Evolutionary conservation across 768 basidiomycete species (phyloP).

Genomic region (Calocybe indica): DNA sequence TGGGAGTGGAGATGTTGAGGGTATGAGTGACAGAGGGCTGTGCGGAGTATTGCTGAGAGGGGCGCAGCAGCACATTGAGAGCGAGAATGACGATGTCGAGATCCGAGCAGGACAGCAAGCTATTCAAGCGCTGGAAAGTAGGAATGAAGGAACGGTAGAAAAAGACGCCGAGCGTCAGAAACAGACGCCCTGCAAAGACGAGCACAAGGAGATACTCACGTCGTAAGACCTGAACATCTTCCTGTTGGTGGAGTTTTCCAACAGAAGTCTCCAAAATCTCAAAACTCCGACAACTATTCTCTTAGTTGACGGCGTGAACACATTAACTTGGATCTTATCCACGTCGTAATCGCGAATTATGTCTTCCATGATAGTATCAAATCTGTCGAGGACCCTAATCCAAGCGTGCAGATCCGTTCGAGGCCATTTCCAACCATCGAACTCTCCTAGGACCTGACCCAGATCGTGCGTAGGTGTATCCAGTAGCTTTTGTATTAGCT

Average conservation of each 20-base stretch:
- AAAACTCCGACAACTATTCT: slow-evolving; percentile 75
- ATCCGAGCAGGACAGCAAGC: slow-evolving; percentile 83
- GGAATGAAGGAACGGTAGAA: slow-evolving; percentile 1
- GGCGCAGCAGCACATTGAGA: slow-evolving; percentile 82
- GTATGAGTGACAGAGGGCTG: slow-evolving; percentile 80
- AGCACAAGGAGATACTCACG: slow-evolving; percentile 44
- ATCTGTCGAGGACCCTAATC: slow-evolving; percentile 93
- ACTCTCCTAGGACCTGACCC: slow-evolving; percentile 54
- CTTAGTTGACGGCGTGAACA: slow-evolving; percentile 74
- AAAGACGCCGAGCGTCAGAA: not conserved
- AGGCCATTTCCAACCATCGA: slow-evolving; percentile 89
- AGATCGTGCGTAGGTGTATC: slow-evolving; percentile 69
- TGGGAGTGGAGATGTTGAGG: slow-evolving; percentile 74
- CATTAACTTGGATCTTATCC: slow-evolving; percentile 74
- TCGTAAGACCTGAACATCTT: slow-evolving; percentile 97
- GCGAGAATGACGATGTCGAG: slow-evolving; percentile 81
- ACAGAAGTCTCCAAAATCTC: slow-evolving; percentile 78
- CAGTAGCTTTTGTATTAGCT: slow-evolving; percentile 68
- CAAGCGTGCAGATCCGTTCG: slow-evolving; percentile 96
- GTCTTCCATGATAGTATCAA: slow-evolving; percentile 83
- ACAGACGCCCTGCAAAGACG: slow-evolving; percentile 1
- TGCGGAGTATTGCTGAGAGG: slow-evolving; percentile 91
- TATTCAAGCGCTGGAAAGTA: slow-evolving; percentile 71
- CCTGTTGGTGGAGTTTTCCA: slow-evolving; percentile 97
- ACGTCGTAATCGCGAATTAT: slow-evolving; percentile 82